These are phyloP conservation scores for Yamadazyma sp. DNA, from an alignment of 805 yeast species.

Conservation along the genomic window DNA sequence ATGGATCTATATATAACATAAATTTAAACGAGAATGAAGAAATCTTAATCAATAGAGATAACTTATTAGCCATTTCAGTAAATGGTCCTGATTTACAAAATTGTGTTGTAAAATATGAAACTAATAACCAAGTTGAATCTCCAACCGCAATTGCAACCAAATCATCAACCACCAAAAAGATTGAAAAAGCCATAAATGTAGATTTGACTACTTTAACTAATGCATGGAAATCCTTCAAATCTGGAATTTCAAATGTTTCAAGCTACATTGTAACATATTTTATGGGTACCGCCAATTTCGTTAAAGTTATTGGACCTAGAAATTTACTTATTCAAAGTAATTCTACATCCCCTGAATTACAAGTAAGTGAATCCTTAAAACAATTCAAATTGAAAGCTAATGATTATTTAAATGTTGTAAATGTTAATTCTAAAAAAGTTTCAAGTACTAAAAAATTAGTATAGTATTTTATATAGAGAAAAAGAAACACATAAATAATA, in stretches of 20 bases:
- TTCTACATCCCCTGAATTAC: slow-evolving; percentile 14
- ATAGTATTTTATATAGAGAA: too few species aligned
- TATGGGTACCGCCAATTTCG: slow-evolving; percentile 45
- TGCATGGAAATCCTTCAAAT: background rate
- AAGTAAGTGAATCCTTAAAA: slow-evolving; percentile 7
- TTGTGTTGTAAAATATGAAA: slow-evolving; percentile 28
- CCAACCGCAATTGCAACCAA: background rate
- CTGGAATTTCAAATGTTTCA: slow-evolving; percentile 1
- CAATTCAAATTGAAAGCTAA: slow-evolving; percentile 22
- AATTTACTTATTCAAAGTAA: slow-evolving; percentile 46
- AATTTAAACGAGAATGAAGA: slow-evolving; percentile 45
- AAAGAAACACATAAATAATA: too few species aligned
- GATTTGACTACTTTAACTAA: background rate
- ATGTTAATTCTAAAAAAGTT: slow-evolving; percentile 36
- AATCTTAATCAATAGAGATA: slow-evolving; percentile 42
- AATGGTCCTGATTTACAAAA: slow-evolving; percentile 48
- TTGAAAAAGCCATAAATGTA: background rate
- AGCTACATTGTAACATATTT: slow-evolving; percentile 17
- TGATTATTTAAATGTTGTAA: slow-evolving; percentile 49
- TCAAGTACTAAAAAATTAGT: slow-evolving; percentile 36
- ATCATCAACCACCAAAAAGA: background rate
- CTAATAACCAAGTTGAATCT: background rate
- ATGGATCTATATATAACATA: slow-evolving; percentile 51
- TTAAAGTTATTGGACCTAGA: slow-evolving; percentile 55
- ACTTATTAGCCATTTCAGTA: slow-evolving; percentile 49